Evolutionary conservation across 2,329 filamentous ascomycete species (phyloP), one percentile per base, ranked within the genome.

Genomic region (Trichophyton rubrum): DNA sequence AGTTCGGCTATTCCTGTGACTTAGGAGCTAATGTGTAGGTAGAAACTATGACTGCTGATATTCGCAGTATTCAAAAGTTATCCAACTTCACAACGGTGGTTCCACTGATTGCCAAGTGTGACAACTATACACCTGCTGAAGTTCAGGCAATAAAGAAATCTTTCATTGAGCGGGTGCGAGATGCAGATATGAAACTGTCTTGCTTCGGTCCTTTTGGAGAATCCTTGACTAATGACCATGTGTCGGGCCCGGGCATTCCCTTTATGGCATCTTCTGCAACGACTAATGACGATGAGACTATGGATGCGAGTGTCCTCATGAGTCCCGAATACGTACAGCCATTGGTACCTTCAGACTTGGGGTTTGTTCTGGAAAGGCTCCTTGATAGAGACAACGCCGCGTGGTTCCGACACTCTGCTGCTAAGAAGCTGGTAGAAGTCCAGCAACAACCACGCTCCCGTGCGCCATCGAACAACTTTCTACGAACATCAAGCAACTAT

Each of bases 221-320:
- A 62, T 47, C 64, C 63, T 43, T 43, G 11, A 60, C 65, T 17
- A 64, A 68, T 45, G 64, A 62, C 5, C 62, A 68, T 27, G 66
- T 62, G 22, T 60, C 68, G 8, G 65, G 66, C n/a, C 67, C 72
- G 1, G 70, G 72, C 11, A 76, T 76, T 62, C 83, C 86, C 2
- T 95, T 89, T 69, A 84, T 89, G 0, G 80, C 96, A 20, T 96
- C 92, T 1, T 93, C 88, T 20, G 82, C 82, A 11, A 78, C 82
- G 24, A 83, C 81, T 1, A 82, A 82, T 22, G 90, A 96, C 67
- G 77, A 84, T 62, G 89, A 96, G 43, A 84, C 81, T 49, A 95
- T 97, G 86, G 92, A 97, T 71, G 92, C 91, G 17, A 96, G 90
- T 68, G 78, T 95, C 0, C 80, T 97, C 17, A 97, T 97, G 92